phyloP scores from a whole-genome alignment of 305 asterid genomes.

The Fraxinus albicans region DNA sequence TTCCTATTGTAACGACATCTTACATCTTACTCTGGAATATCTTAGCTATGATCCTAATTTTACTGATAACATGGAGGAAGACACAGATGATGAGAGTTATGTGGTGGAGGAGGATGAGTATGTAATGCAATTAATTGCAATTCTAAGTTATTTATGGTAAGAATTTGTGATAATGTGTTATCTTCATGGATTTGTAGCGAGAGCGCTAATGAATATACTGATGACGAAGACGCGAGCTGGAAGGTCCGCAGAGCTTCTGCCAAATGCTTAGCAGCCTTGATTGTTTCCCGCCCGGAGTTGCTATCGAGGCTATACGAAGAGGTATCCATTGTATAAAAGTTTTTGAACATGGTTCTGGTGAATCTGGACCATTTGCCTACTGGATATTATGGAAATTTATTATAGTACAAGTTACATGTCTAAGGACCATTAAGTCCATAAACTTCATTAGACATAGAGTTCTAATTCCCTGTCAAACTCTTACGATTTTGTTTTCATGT shows the following conservation, averaged over 20 bases:
- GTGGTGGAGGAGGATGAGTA: constrained; percentile 99
- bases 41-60: constrained; percentile 98
- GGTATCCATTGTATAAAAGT: constrained; percentile 38
- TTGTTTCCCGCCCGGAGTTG: constrained; percentile 98
- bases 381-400: constrained; percentile 2
- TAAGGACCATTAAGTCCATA: constrained; percentile 7
- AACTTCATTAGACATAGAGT: constrained; percentile 5
- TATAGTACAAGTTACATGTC: neutral
- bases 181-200: constrained; percentile 57
- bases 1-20: constrained; percentile 71
- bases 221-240: constrained; percentile 99
- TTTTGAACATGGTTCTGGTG: neutral
- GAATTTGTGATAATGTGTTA: constrained; percentile 27
- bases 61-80: constrained; percentile 97
- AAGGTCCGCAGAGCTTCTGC: constrained; percentile 99
- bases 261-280: constrained; percentile 85
- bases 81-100: constrained; percentile 75
- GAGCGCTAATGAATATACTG: constrained; percentile 97
- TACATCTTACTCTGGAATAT: constrained; percentile 79
- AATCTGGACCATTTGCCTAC: neutral
- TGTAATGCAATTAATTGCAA: constrained; percentile 27
- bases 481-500: neutral
- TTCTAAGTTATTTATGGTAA: constrained; percentile 20
- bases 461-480: neutral
- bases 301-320: constrained; percentile 86